These are phyloP conservation scores for Podospora australis DNA, from an alignment of 495 filamentous ascomycete species.

Conservation along the genomic window DNA sequence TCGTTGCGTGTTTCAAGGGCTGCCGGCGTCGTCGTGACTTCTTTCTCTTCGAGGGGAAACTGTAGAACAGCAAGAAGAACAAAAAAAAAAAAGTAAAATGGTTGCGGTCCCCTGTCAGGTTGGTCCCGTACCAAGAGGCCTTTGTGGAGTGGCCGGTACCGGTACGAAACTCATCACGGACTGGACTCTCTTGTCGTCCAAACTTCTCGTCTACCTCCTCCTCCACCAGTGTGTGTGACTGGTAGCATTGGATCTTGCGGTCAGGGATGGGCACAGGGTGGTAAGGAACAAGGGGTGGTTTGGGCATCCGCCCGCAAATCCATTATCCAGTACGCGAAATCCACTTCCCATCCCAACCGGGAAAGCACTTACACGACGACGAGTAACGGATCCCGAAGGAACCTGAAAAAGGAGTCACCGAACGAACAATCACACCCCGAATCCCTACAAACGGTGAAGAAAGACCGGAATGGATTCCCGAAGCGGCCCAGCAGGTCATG, in stretches of 20 bases:
- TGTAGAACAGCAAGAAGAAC: background rate
- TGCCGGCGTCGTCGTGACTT: background rate
- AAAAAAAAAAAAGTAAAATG: background rate
- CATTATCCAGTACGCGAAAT: too few species aligned
- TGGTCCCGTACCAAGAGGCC: background rate
- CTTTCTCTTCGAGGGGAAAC: background rate
- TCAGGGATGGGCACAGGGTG: background rate
- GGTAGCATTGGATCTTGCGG: background rate
- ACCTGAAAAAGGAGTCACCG: constrained; percentile 12
- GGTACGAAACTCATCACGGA: background rate
- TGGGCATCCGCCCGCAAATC: too few species aligned
- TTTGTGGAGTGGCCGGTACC: background rate
- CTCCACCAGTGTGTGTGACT: too few species aligned
- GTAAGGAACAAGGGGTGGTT: background rate
- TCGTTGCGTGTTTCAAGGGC: constrained; percentile 16
- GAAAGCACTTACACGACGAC: constrained; percentile 9
- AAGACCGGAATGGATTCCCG: constrained; percentile 9
- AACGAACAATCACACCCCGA: constrained; percentile 14
- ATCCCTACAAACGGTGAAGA: too few species aligned
- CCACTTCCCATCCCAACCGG: constrained; percentile 6
- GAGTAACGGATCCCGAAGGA: background rate
- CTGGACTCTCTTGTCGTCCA: too few species aligned
- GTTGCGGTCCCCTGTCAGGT: background rate
- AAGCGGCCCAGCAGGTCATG: background rate
- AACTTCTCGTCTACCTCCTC: too few species aligned